Base-by-base conservation (phyloP, 2,329 filamentous ascomycete genomes). In the Alternaria solani region DNA sequence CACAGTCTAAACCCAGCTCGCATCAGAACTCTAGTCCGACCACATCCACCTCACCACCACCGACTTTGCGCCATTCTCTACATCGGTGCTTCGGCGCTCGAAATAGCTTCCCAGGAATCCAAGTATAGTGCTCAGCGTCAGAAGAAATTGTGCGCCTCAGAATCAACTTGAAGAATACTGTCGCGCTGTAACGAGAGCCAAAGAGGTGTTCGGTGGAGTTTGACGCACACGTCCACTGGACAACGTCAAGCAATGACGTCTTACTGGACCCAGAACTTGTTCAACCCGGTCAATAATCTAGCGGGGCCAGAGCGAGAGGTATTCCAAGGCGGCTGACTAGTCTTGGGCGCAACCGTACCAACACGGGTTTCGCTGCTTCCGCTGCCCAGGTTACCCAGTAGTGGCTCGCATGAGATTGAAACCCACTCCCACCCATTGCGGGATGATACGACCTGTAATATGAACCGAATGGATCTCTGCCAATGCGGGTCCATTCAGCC, bases 401-500 rank as follows among this genome's bases (percentile, higher is more conserved):
- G 67, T 60, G 62, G 63, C 62, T 64, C 68, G 74, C 75, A 77
- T 75, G 72, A 73, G 67, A 61, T 72, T 78, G 76, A 77, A 77
- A 78, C 76, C 70, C 64, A 70, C 70, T 54, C 70, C 62, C 60
- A 67, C 64, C 66, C 72, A 75, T 72, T 67, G 67, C 62, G 57
- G 64, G 63, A 71, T 58, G 67, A 63, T 68, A 62, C 48, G 55
- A 52, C 67, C 64, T 72, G 68, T 72, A 66, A 69, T 65, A 71
- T 67, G 64, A 63, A 59, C 68, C 52, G 61, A 67, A 62, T 49
- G 36, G 65, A 67, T 56, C 54, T 55, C 51, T 67, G 72, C 70
- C 70, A 74, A 74, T 74, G 75, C 71, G 71, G 34, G 51, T 53
- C 58, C 47, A 28, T 59, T 62, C 58, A 72, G 66, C 68, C 64